phyloP scores from a whole-genome alignment of 1,139 yeast species.

The Lodderomyces pseudojiufengensis region DNA sequence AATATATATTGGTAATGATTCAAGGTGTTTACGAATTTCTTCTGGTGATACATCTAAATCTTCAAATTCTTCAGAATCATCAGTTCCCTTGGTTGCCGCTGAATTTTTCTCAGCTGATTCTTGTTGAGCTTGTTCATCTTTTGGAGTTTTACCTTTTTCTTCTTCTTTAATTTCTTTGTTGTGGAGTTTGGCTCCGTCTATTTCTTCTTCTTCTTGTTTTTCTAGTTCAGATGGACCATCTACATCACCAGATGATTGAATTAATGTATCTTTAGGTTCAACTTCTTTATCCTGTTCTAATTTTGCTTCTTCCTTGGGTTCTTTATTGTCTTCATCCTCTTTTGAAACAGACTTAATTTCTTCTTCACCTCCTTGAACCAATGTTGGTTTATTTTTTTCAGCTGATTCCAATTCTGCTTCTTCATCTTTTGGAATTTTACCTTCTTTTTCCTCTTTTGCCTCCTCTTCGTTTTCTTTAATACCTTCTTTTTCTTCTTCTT shows the following conservation, averaged over 20 bases:
- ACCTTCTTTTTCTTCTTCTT: constrained; percentile 5
- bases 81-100: background rate
- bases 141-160: constrained; percentile 1
- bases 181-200: constrained; percentile 1
- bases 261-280: background rate
- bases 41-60: constrained; percentile 42
- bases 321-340: constrained; percentile 7
- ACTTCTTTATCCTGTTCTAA: background rate
- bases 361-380: constrained; percentile 4
- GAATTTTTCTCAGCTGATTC: constrained; percentile 4
- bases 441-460: constrained; percentile 8
- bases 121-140: constrained; percentile 1
- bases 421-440: constrained; percentile 7
- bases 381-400: constrained; percentile 6
- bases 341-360: constrained; percentile 4
- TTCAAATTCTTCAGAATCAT: constrained; percentile 26
- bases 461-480: constrained; percentile 6
- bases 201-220: constrained; percentile 6
- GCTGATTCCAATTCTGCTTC: constrained; percentile 11
- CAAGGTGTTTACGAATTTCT: constrained; percentile 44
- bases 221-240: constrained; percentile 6
- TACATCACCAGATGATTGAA: constrained; percentile 1
- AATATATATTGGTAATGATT: constrained; percentile 61
- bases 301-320: constrained; percentile 7
- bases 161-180: constrained; percentile 2